Evolutionary conservation across 805 yeast species (phyloP).

Genomic region (Kockiozyma suomiensis): DNA sequence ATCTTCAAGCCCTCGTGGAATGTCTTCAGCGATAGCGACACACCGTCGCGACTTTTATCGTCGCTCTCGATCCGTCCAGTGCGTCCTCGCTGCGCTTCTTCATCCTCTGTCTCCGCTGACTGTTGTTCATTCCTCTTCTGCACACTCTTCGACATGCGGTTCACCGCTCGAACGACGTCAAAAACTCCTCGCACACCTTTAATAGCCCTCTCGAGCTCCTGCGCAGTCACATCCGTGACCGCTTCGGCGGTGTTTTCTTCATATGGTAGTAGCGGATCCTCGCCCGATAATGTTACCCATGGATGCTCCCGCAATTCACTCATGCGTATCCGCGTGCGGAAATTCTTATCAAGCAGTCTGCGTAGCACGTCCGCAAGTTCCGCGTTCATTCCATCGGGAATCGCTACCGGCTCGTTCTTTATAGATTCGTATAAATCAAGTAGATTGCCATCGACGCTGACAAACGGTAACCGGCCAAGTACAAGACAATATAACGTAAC

Average conservation of each 20-base stretch:
- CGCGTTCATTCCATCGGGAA: conserved; percentile 5
- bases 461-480: conserved; percentile 85
- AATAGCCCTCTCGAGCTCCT: conserved; percentile 44
- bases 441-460: conserved; percentile 60
- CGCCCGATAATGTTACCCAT: conserved; percentile 52
- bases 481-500: conserved; percentile 82
- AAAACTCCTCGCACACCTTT: conserved; percentile 35
- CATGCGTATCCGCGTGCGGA: conserved; percentile 67
- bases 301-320: conserved; percentile 72
- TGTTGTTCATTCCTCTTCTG: not conserved
- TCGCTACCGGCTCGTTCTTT: conserved; percentile 45
- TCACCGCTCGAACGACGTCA: conserved; percentile 23
- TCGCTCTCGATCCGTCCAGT: not conserved
- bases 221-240: conserved; percentile 42
- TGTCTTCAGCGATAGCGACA: conserved; percentile 2
- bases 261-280: conserved; percentile 41
- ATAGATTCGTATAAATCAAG: conserved; percentile 76
- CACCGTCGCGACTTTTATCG: conserved; percentile 1
- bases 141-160: conserved; percentile 7
- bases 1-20: conserved; percentile 17
- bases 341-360: conserved; percentile 66
- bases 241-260: conserved; percentile 44
- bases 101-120: not conserved
- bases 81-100: conserved; percentile 1
- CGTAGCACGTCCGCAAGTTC: conserved; percentile 60